Percentiles rank a stretch among this genome's conserved stretches.
Conservation (phyloP, 1,284 basidiomycete species). For the Puccinia coronata region DNA sequence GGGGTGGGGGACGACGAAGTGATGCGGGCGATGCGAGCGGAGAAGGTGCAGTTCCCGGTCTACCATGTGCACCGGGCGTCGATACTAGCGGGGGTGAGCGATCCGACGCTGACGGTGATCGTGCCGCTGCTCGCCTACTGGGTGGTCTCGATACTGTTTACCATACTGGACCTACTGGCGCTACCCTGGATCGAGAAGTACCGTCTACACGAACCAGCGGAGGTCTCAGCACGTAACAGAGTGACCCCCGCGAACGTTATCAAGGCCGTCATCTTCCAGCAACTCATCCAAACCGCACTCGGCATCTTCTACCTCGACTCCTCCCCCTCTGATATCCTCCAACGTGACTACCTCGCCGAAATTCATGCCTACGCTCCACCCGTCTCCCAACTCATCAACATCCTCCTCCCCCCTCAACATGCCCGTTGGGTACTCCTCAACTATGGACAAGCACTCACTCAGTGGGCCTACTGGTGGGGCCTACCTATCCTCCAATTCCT, state of each 20-base stretch:
- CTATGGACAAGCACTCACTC: conserved; percentile 66
- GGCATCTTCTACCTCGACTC: conserved; percentile 72
- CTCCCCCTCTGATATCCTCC: conserved; percentile 59
- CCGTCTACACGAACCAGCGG: conserved; percentile 82
- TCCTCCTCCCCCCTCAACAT: conserved; percentile 41
- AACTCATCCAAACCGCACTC: conserved; percentile 77
- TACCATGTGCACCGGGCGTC: conserved; percentile 65
- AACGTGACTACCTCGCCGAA: conserved; percentile 64
- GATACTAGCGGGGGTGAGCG: conserved; percentile 69
- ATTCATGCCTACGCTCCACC: conserved; percentile 44
- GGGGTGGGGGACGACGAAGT: not conserved
- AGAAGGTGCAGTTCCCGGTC: conserved; percentile 50
- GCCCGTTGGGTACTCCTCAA: conserved; percentile 60
- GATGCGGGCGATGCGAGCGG: not conserved
- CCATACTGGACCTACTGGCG: conserved; percentile 69
- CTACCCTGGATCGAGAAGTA: conserved; percentile 80
- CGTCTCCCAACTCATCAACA: conserved; percentile 4
- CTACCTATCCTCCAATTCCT: conserved; percentile 76
- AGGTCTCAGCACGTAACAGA: conserved; percentile 75
- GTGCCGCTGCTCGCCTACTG: conserved; percentile 86
- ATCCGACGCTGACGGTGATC: conserved; percentile 72
- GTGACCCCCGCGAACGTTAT: conserved; percentile 73
- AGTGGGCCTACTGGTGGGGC: conserved; percentile 90
- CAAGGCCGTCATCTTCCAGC: conserved; percentile 78
- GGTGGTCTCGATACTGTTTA: conserved; percentile 76